Evolutionary conservation across 345 rosid species (phyloP).

Genomic region (Lepidium sativum): DNA sequence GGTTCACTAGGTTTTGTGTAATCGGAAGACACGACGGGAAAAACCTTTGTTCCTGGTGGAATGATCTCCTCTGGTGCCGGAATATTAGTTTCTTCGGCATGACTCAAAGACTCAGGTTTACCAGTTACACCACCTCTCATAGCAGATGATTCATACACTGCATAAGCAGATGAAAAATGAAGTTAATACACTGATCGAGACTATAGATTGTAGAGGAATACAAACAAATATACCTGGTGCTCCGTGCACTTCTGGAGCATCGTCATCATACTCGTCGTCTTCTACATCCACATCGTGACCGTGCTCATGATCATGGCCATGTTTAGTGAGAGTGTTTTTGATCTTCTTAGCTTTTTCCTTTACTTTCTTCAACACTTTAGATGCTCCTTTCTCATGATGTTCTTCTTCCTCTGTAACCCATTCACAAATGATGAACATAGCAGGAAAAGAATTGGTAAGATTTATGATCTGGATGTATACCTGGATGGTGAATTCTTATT

Average conservation of each 20-base stretch:
- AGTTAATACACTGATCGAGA: not conserved
- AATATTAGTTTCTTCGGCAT: slow-evolving; percentile 15
- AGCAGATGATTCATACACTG: slow-evolving; percentile 18
- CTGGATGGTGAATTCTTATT: slow-evolving; percentile 30
- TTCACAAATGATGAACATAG: not conserved
- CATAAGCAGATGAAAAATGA: not conserved
- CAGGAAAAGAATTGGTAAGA: not conserved
- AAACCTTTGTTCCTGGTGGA: slow-evolving; percentile 21
- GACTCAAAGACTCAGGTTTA: slow-evolving; percentile 18
- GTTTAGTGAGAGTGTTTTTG: slow-evolving; percentile 51
- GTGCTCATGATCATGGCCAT: slow-evolving; percentile 40
- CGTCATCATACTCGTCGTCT: slow-evolving; percentile 43
- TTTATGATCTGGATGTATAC: not conserved
- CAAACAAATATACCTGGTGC: slow-evolving; percentile 31
- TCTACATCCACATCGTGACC: slow-evolving; percentile 53
- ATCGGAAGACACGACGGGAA: slow-evolving; percentile 15
- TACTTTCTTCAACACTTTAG: slow-evolving; percentile 56
- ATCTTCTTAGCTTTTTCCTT: slow-evolving; percentile 73
- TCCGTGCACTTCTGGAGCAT: slow-evolving; percentile 39
- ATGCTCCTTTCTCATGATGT: slow-evolving; percentile 43
- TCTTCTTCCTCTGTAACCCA: slow-evolving; percentile 36
- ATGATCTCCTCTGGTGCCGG: slow-evolving; percentile 20
- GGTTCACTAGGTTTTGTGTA: not conserved
- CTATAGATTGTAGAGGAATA: not conserved
- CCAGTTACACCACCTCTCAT: slow-evolving; percentile 23